Evolutionary conservation across 202 grass and related monocot genomes (phyloP).

Genomic region (Schoenoplectus triqueter): DNA sequence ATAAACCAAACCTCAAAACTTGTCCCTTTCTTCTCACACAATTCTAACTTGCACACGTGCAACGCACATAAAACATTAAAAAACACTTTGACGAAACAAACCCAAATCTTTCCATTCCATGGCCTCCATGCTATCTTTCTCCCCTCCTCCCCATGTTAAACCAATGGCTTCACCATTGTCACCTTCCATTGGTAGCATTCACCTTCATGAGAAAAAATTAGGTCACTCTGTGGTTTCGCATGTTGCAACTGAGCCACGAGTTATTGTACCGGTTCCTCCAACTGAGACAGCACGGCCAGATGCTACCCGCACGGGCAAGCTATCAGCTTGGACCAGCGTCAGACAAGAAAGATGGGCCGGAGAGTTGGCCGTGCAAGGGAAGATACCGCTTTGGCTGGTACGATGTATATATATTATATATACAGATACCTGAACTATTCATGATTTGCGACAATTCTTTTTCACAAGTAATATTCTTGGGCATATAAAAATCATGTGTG

Average conservation of each 20-base stretch:
- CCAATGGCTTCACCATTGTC: slow-evolving; percentile 7
- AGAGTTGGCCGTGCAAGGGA: slow-evolving; percentile 59
- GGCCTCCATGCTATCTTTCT: slow-evolving; percentile 48
- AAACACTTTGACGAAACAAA: neutral
- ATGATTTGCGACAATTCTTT: slow-evolving; percentile 1
- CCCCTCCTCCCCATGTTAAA: slow-evolving; percentile 23
- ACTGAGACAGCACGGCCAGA: slow-evolving; percentile 13
- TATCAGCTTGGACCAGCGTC: slow-evolving; percentile 85
- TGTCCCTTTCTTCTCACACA: neutral
- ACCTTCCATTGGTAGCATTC: neutral
- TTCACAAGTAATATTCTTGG: neutral
- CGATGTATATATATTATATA: slow-evolving; percentile 3
- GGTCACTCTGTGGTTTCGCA: slow-evolving; percentile 41
- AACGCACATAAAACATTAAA: neutral
- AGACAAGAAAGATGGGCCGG: slow-evolving; percentile 92
- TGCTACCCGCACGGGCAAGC: slow-evolving; percentile 40
- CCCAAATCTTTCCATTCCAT: slow-evolving; percentile 24
- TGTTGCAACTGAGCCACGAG: slow-evolving; percentile 50
- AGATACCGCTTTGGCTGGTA: slow-evolving; percentile 93
- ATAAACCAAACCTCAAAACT: neutral
- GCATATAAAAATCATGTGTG: slow-evolving; percentile 12
- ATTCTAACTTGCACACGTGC: slow-evolving; percentile 2
- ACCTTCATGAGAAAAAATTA: neutral
- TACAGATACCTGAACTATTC: neutral
- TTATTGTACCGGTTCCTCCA: slow-evolving; percentile 37